phyloP scores from a whole-genome alignment of 2,329 filamentous ascomycete genomes.

The Penicillium digitatum region DNA sequence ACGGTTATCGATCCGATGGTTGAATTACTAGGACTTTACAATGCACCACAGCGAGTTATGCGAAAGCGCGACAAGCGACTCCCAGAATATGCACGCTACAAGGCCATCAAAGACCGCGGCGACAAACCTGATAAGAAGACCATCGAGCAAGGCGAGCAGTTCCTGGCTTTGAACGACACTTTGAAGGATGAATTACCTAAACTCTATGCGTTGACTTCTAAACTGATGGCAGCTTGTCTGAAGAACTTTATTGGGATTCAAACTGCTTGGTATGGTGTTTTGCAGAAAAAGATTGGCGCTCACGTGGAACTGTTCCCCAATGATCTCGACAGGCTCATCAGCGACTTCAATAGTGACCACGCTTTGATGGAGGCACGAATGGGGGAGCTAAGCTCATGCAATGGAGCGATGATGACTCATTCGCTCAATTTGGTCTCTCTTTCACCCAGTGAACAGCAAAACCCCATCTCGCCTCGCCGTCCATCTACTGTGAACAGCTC shows the following conservation, averaged over 20 bases:
- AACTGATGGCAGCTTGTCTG: slow-evolving; percentile 76
- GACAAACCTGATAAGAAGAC: slow-evolving; percentile 87
- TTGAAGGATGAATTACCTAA: slow-evolving; percentile 87
- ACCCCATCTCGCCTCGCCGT: slow-evolving; percentile 43
- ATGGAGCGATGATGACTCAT: slow-evolving; percentile 62
- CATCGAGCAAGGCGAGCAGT: slow-evolving; percentile 78
- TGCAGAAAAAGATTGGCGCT: slow-evolving; percentile 75
- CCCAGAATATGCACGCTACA: slow-evolving; percentile 78
- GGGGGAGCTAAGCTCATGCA: slow-evolving; percentile 69
- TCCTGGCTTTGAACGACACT: slow-evolving; percentile 85
- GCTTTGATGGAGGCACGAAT: slow-evolving; percentile 70
- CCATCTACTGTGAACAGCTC: slow-evolving; percentile 49
- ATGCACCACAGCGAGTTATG: slow-evolving; percentile 82
- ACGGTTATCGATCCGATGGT: slow-evolving; percentile 82
- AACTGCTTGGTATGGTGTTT: slow-evolving; percentile 73
- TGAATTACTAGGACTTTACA: slow-evolving; percentile 71
- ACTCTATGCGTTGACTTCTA: slow-evolving; percentile 75
- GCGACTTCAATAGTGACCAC: slow-evolving; percentile 74
- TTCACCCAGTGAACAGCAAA: slow-evolving; percentile 43
- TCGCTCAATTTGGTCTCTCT: slow-evolving; percentile 58
- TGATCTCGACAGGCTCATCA: slow-evolving; percentile 68
- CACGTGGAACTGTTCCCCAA: slow-evolving; percentile 66
- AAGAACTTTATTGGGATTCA: slow-evolving; percentile 82
- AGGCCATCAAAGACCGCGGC: slow-evolving; percentile 70
- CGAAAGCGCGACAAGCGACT: slow-evolving; percentile 92